These are phyloP conservation scores for Astragalus glycyphyllos DNA, from an alignment of 306 rosid genomes.

Conservation along the genomic window DNA sequence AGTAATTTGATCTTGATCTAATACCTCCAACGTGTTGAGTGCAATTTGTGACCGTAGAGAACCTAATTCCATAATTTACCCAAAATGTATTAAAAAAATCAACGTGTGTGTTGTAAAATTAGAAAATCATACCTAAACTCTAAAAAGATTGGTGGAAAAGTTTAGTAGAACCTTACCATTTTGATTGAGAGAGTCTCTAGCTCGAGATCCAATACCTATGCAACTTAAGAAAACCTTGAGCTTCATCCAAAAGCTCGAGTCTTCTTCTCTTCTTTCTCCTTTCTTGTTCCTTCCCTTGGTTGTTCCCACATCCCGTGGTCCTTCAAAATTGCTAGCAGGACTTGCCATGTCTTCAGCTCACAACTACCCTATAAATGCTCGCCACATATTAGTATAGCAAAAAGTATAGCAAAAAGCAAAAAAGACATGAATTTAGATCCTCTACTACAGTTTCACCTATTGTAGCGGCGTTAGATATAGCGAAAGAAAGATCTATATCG, in stretches of 20 bases:
- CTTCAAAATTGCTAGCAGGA: slow-evolving; percentile 23
- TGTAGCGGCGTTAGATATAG: too few relatives aligned
- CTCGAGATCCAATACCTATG: slow-evolving; percentile 43
- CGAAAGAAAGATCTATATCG: too few relatives aligned
- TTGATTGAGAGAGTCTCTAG: slow-evolving; percentile 30
- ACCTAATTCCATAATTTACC: neutral
- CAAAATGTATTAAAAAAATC: neutral
- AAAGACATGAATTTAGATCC: too few relatives aligned
- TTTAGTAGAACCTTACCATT: slow-evolving; percentile 41
- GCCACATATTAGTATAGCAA: too few relatives aligned
- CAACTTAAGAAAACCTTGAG: slow-evolving; percentile 54
- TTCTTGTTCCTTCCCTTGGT: slow-evolving; percentile 36
- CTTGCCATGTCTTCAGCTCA: slow-evolving; percentile 48
- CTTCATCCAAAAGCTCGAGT: slow-evolving; percentile 52
- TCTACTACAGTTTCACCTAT: too few relatives aligned
- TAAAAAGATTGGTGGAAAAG: slow-evolving; percentile 1
- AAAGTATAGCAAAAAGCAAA: neutral
- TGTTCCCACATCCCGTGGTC: slow-evolving; percentile 30
- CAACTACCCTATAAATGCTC: too few relatives aligned
- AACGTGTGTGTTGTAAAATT: neutral
- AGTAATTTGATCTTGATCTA: neutral
- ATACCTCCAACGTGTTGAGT: neutral
- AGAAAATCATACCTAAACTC: neutral
- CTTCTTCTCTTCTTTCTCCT: slow-evolving; percentile 26
- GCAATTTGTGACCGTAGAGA: neutral